These are phyloP conservation scores for Alternaria viburni DNA, from an alignment of 2,329 filamentous ascomycete genomes.

Conservation along the genomic window DNA sequence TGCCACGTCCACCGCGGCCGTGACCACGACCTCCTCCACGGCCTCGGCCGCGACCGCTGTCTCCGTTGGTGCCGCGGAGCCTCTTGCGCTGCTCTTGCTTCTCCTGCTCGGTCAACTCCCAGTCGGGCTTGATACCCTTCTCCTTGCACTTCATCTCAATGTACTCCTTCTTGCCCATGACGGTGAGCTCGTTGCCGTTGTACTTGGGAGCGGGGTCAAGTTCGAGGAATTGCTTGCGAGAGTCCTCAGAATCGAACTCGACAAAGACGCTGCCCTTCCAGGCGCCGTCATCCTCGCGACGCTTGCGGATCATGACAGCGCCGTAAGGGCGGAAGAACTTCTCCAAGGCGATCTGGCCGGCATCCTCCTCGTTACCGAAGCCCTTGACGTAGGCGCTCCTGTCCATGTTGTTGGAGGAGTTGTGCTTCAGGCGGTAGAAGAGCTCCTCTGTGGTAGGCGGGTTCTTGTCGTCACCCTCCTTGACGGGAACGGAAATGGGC, in stretches of 20 bases:
- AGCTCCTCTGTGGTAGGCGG: constrained; percentile 48
- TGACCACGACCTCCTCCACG: constrained; percentile 39
- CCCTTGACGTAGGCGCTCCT: constrained; percentile 91
- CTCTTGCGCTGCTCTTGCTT: constrained; percentile 16
- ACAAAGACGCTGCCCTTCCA: constrained; percentile 99
- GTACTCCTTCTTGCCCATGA: constrained; percentile 90
- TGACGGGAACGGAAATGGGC: constrained; percentile 56
- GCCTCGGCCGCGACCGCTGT: constrained; percentile 37
- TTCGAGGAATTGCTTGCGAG: constrained; percentile 78
- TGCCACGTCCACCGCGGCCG: constrained; percentile 28
- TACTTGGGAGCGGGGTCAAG: constrained; percentile 83
- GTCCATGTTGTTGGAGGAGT: constrained; percentile 69
- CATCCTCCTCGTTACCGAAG: constrained; percentile 82
- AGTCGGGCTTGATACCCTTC: constrained; percentile 54
- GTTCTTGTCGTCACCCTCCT: constrained; percentile 38
- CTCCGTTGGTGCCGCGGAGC: constrained; percentile 32
- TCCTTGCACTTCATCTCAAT: constrained; percentile 60
- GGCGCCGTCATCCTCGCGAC: constrained; percentile 69
- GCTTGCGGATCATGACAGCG: constrained; percentile 81
- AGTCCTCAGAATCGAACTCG: constrained; percentile 82
- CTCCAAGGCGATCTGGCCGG: constrained; percentile 92
- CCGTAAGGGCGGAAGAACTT: constrained; percentile 86
- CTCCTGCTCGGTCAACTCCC: constrained; percentile 43
- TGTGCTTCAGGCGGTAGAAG: constrained; percentile 57
- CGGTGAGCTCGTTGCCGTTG: constrained; percentile 77